These are phyloP conservation scores for Ascodesmis nigricans DNA, from an alignment of 495 filamentous ascomycete species.

Conservation along the genomic window DNA sequence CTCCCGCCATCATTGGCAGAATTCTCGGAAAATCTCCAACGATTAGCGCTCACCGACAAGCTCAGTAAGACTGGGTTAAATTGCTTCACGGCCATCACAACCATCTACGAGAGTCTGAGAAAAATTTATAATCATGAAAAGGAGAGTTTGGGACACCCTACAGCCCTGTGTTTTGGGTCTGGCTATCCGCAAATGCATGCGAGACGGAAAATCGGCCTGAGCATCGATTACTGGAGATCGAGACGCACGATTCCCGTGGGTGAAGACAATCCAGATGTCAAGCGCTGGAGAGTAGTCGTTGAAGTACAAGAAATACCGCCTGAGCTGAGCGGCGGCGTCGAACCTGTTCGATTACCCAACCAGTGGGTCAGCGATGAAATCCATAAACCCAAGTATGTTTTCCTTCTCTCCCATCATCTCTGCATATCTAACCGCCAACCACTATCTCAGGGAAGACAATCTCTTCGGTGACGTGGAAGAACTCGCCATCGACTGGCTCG, in stretches of 20 bases:
- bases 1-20: conserved; percentile 37
- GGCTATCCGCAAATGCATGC: conserved; percentile 64
- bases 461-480: conserved; percentile 24
- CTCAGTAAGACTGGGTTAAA: conserved; percentile 53
- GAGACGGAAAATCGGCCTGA: conserved; percentile 46
- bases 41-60: conserved; percentile 55
- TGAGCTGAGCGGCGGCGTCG: conserved; percentile 21
- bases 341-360: conserved; percentile 38
- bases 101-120: conserved; percentile 44
- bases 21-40: conserved; percentile 63
- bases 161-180: conserved; percentile 41
- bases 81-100: conserved; percentile 72
- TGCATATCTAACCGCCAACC: conserved; percentile 2
- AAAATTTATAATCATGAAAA: conserved; percentile 46
- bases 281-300: conserved; percentile 37
- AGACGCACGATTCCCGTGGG: conserved; percentile 23
- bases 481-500: conserved; percentile 42
- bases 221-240: conserved; percentile 71
- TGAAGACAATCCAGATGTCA: conserved; percentile 18
- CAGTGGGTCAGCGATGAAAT: conserved; percentile 42
- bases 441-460: conserved; percentile 24
- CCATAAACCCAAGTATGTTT: conserved; percentile 25
- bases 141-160: conserved; percentile 30
- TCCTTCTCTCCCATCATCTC: background rate
- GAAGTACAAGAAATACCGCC: conserved; percentile 33